Base-by-base conservation (phyloP, 805 yeast species). In the Pichia exigua region DNA sequence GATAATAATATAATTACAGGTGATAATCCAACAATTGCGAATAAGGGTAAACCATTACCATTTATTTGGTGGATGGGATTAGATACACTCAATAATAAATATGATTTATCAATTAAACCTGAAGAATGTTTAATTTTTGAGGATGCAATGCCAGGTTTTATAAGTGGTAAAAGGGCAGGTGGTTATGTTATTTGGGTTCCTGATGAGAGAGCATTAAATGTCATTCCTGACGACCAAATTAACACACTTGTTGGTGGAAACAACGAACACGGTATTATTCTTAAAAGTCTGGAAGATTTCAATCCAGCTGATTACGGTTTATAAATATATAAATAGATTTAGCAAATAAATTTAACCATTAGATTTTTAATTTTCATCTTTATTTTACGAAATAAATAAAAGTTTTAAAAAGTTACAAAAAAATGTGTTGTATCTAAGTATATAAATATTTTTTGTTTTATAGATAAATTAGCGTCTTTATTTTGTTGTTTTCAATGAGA, bases 141-240 rank as follows among this genome's bases (percentile, higher is more conserved):
- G 72, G 99, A 94, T 68, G 98, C 97, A 3, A 73, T 90, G 44
- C 91, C 96, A 0, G 99, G 99, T 3, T 92, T 92, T 22, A 63
- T 72, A 18, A 84, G 96, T 4, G 99, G 96, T 15, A 77, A 76
- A 51, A 82, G 86, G 18, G 89, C 96, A 38, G 91, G 90, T 12
- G 86, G 88, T 15, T 76, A 75, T 50, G 96, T 92, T n/a, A 77
- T 92, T 46, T 94, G 98, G 99, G 85, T 91, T 15, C 98, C 99
- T 11, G 92, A 92, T 66, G 75, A 76, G 26, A 79, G 86, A 52
- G 95, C 95, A 0, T 61, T 78, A 35, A 70, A 73, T 20, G 76
- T 78, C 9, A 67, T 87, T 56, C 63, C 68, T 17, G 79, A 81
- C 10, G 74, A 76, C 43, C 57, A 81, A 56, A 61, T 74, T 10